A percentile compares a stretch with the other conserved stretches of the same genome.
Evolutionary conservation across 2,329 filamentous ascomycete species (phyloP).

Genomic region (Microdochium trichocladiopsis): DNA sequence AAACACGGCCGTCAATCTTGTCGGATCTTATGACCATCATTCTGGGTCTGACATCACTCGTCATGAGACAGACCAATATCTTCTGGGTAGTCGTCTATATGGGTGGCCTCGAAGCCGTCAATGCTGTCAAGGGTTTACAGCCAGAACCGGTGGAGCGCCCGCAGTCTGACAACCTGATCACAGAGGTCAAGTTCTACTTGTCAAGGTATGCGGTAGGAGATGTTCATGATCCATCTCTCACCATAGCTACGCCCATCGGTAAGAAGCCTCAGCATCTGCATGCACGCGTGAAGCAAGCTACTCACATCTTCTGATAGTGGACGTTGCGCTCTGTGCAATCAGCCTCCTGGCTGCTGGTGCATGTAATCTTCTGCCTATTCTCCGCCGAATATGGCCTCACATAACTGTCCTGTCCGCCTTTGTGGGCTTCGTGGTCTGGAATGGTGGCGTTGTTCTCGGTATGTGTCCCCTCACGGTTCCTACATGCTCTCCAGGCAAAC

Average conservation of each 20-base stretch:
- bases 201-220: constrained; percentile 41
- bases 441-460: constrained; percentile 88
- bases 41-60: constrained; percentile 59
- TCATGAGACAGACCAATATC: constrained; percentile 90
- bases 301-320: constrained; percentile 19
- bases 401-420: constrained; percentile 62
- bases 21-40: constrained; percentile 38
- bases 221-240: constrained; percentile 47
- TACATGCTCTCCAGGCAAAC: constrained; percentile 3
- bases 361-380: constrained; percentile 36
- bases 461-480: constrained; percentile 12
- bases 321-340: constrained; percentile 48
- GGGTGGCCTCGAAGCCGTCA: constrained; percentile 51
- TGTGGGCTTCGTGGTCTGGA: constrained; percentile 71
- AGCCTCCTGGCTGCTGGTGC: constrained; percentile 57
- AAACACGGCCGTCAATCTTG: constrained; percentile 18
- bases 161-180: constrained; percentile 19
- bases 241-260: constrained; percentile 43
- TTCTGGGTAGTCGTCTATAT: constrained; percentile 87
- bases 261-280: constrained; percentile 10
- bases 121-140: constrained; percentile 38
- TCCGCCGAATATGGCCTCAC: constrained; percentile 48
- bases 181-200: constrained; percentile 28
- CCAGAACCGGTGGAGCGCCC: constrained; percentile 22
- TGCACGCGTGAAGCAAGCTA: neutral